phyloP scores from a whole-genome alignment of 129 eudicot species.

The Flaveria sonorensis region DNA sequence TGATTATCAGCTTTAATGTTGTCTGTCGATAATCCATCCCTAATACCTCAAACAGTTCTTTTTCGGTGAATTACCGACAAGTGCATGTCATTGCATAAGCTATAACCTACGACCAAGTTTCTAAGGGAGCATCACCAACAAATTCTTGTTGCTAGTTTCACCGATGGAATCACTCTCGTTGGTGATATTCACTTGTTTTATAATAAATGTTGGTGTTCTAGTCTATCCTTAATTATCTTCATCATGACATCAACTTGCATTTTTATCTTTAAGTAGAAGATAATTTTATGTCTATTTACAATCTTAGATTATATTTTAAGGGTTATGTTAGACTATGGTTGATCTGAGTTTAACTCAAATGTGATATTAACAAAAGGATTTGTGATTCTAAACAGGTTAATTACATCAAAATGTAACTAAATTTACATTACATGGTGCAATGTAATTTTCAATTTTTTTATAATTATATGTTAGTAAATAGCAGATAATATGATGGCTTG shows the following conservation, averaged over 20 bases:
- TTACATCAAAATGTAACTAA: not conserved
- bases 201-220: too few relatives aligned
- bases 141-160: too few relatives aligned
- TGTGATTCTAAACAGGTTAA: not conserved
- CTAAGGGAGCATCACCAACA: too few relatives aligned
- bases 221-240: constrained; percentile 10
- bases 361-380: not conserved
- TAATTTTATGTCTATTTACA: constrained; percentile 1
- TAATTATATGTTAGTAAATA: too few relatives aligned
- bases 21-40: too few relatives aligned
- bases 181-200: too few relatives aligned
- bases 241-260: not conserved
- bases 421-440: not conserved
- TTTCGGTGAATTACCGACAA: too few relatives aligned
- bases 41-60: too few relatives aligned
- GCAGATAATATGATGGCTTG: not conserved
- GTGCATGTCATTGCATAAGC: too few relatives aligned
- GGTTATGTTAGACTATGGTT: not conserved
- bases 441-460: too few relatives aligned
- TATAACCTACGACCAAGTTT: too few relatives aligned
- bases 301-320: constrained; percentile 9
- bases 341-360: constrained; percentile 2
- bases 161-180: too few relatives aligned
- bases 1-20: constrained; percentile 14
- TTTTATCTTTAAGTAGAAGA: constrained; percentile 10